Percentiles rank a stretch among this genome's conserved stretches.
These are phyloP conservation scores for Bipolaris cookei DNA, from an alignment of 2,329 filamentous ascomycete species.

Conservation along the genomic window DNA sequence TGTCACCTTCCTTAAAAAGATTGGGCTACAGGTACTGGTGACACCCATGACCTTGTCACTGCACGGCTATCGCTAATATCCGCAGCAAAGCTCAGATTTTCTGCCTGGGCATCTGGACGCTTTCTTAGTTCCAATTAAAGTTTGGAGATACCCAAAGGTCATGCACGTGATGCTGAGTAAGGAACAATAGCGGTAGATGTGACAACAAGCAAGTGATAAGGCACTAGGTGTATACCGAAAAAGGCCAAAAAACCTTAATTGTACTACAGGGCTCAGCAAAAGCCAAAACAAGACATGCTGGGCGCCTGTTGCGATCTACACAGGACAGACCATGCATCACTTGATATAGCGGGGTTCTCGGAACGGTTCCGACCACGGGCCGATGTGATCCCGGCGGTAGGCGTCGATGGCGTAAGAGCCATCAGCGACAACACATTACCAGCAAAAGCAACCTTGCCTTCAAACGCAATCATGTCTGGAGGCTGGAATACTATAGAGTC, in stretches of 20 bases:
- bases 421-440: slow-evolving; percentile 18
- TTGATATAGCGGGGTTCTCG: slow-evolving; percentile 13
- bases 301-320: not conserved
- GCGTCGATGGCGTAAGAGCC: slow-evolving; percentile 24
- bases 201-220: not conserved
- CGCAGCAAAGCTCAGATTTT: no score
- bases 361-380: slow-evolving; percentile 28
- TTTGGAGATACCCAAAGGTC: no score
- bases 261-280: not conserved
- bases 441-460: not conserved
- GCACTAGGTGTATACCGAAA: not conserved
- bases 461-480: slow-evolving; percentile 23
- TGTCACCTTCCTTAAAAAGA: no score
- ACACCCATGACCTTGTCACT: no score
- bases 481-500: slow-evolving; percentile 33
- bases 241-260: not conserved
- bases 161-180: no score
- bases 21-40: no score
- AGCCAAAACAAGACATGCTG: not conserved
- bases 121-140: no score
- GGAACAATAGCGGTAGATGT: not conserved
- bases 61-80: no score
- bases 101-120: no score
- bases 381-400: slow-evolving; percentile 23
- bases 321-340: slow-evolving; percentile 1